Evolutionary conservation across 2,329 filamentous ascomycete species (phyloP).

Genomic region (Xylaria polymorpha): DNA sequence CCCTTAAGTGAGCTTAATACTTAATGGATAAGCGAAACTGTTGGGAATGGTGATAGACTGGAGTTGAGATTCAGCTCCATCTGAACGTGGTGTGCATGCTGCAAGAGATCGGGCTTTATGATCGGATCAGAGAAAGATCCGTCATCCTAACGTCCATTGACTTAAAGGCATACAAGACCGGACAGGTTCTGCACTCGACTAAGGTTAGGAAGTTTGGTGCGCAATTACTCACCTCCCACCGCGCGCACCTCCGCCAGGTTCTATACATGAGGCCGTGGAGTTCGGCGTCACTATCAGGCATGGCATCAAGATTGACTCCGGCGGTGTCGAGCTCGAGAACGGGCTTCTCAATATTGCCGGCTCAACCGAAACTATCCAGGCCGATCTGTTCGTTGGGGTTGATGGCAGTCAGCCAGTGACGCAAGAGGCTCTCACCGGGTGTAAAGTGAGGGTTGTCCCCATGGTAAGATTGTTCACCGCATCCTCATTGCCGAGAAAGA

Average conservation of each 20-base stretch:
- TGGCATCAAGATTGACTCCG: conserved; percentile 34
- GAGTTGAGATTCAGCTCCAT: conserved; percentile 40
- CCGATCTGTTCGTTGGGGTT: conserved; percentile 39
- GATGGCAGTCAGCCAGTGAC: conserved; percentile 36
- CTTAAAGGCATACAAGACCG: conserved; percentile 39
- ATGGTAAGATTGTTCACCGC: conserved; percentile 42
- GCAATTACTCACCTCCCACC: conserved; percentile 41
- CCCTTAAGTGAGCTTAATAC: no score
- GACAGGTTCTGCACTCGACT: conserved; percentile 36
- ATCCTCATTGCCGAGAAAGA: conserved; percentile 39
- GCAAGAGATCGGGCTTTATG: conserved; percentile 39
- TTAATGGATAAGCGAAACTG: no score
- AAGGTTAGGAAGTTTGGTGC: conserved; percentile 33
- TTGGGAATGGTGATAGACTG: no score
- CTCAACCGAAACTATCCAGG: conserved; percentile 30
- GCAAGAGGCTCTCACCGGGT: conserved; percentile 34
- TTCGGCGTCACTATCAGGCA: conserved; percentile 37
- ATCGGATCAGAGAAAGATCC: conserved; percentile 36
- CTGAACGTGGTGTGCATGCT: conserved; percentile 42
- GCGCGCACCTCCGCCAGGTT: conserved; percentile 38
- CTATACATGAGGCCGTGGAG: conserved; percentile 40
- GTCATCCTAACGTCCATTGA: conserved; percentile 35
- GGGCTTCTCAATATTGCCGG: conserved; percentile 29
- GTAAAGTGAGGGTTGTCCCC: conserved; percentile 36
- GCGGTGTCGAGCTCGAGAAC: conserved; percentile 30